Percentiles rank a stretch among this genome's conserved stretches.
phyloP scores from a whole-genome alignment of 768 basidiomycete species.

The Tylopilus subfusipes region DNA sequence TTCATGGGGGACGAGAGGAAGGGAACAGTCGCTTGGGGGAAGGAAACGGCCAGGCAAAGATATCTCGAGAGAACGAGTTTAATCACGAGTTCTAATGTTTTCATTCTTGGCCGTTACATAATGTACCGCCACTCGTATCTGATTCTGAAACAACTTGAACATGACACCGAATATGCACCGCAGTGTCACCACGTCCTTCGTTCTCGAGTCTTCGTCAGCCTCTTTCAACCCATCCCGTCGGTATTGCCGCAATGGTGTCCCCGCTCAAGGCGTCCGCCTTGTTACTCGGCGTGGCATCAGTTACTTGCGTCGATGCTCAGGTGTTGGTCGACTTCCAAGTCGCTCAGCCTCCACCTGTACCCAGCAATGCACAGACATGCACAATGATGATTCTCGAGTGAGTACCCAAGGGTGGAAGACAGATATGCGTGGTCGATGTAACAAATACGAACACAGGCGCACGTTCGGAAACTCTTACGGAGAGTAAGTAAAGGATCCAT shows the following conservation, averaged over 20 bases:
- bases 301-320: slow-evolving; percentile 19
- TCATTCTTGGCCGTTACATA: too few species aligned
- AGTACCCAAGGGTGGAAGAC: slow-evolving; percentile 15
- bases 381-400: slow-evolving; percentile 63
- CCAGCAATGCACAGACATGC: slow-evolving; percentile 55
- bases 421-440: not conserved
- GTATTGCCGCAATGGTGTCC: slow-evolving; percentile 20
- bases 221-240: slow-evolving; percentile 3
- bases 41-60: slow-evolving; percentile 14
- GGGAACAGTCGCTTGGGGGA: slow-evolving; percentile 6
- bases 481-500: slow-evolving; percentile 39
- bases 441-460: slow-evolving; percentile 38
- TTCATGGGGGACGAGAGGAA: slow-evolving; percentile 43
- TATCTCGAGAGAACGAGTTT: slow-evolving; percentile 51
- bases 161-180: too few species aligned
- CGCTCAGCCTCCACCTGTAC: slow-evolving; percentile 68
- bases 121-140: too few species aligned
- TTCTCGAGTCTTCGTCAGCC: not conserved
- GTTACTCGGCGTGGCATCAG: slow-evolving; percentile 11
- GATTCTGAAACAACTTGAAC: too few species aligned
- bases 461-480: slow-evolving; percentile 74
- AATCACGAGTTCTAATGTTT: slow-evolving; percentile 57
- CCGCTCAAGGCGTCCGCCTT: slow-evolving; percentile 8
- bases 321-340: slow-evolving; percentile 65
- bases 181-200: too few species aligned